Evolutionary conservation across 2,329 filamentous ascomycete species (phyloP), one percentile per base, ranked within the genome.

Genomic region (Furcasterigmium sp.): DNA sequence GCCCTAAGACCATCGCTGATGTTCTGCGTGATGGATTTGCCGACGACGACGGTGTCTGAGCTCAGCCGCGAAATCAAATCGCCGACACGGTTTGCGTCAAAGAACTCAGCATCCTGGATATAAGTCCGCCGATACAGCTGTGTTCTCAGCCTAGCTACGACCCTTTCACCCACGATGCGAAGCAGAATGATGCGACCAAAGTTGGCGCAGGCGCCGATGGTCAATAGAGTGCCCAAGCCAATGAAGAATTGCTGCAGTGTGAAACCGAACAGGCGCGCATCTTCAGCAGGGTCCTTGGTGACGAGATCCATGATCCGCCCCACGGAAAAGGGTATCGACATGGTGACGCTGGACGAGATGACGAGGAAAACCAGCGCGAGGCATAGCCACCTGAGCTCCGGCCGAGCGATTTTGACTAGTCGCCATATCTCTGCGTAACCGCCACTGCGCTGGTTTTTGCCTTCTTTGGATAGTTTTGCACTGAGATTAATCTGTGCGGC

Each of bases 1-100:
- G 93, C 85, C 47, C 93, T 80, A 41, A 98, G 75, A n/a, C 93
- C 93, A 65, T 98, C 93, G 6, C 91, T 97, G 39, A 98, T 71
- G 59, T 98, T 98, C 60, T 97, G 91, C 0, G 93, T 98, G 51
- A 98, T 95, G 56, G 90, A 95, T 68, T 98, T 98, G 59, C 91
- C 93, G 43, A 98, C 93, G 57, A 98, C 94, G 58, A 97, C 89
- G 1, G 93, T 96, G 62, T 98, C 94, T 3, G 91, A 95, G 56
- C 91, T 91, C 37, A 98, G 80, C 29, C 94, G 85, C 29, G 91
- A 97, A 57, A 98, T 96, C 54, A 98, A 71, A 61, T 98, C 93
- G 61, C 93, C 93, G 20, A 96, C 91, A 20, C 93, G 80, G 67
- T 98, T 98, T 30, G 93, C 93, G 61, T 98, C 93, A 59, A 98